These are phyloP conservation scores for Rutstroemia sydowiana DNA, from an alignment of 2,329 filamentous ascomycete genomes.

Conservation along the genomic window DNA sequence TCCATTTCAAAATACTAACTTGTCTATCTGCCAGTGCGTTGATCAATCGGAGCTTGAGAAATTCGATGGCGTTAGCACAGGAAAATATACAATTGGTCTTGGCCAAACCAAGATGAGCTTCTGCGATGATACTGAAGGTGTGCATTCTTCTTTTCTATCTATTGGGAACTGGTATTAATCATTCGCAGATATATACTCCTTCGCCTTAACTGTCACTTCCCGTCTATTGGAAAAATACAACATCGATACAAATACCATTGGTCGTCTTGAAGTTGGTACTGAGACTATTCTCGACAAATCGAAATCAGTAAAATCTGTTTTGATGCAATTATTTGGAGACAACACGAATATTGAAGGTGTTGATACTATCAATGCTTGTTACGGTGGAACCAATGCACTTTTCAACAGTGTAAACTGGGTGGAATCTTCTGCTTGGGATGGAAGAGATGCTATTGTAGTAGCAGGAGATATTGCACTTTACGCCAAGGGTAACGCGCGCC, in stretches of 20 bases:
- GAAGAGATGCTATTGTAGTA: constrained; percentile 71
- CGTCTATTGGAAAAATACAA: constrained; percentile 77
- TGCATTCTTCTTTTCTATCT: neutral
- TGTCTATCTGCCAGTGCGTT: constrained; percentile 56
- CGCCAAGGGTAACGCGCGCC: constrained; percentile 74
- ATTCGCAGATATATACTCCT: constrained; percentile 70
- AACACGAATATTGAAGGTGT: constrained; percentile 81
- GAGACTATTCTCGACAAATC: constrained; percentile 85
- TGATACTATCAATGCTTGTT: constrained; percentile 79
- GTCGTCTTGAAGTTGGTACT: constrained; percentile 76
- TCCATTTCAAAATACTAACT: constrained; percentile 2
- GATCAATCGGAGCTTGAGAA: constrained; percentile 78
- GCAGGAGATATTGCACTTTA: constrained; percentile 80
- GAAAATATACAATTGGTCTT: constrained; percentile 87
- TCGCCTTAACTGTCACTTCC: constrained; percentile 70
- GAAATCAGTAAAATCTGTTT: constrained; percentile 81
- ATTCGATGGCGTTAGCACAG: constrained; percentile 73
- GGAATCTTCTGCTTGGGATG: constrained; percentile 82
- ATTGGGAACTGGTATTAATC: constrained; percentile 5
- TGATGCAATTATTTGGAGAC: constrained; percentile 80
- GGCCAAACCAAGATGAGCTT: constrained; percentile 91
- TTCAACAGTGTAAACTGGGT: constrained; percentile 83
- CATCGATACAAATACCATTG: constrained; percentile 70
- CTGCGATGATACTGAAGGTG: constrained; percentile 83
- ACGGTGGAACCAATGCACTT: constrained; percentile 76